Conservation (phyloP, 2,329 filamentous ascomycete genomes). For the Monosporascus sp. region DNA sequence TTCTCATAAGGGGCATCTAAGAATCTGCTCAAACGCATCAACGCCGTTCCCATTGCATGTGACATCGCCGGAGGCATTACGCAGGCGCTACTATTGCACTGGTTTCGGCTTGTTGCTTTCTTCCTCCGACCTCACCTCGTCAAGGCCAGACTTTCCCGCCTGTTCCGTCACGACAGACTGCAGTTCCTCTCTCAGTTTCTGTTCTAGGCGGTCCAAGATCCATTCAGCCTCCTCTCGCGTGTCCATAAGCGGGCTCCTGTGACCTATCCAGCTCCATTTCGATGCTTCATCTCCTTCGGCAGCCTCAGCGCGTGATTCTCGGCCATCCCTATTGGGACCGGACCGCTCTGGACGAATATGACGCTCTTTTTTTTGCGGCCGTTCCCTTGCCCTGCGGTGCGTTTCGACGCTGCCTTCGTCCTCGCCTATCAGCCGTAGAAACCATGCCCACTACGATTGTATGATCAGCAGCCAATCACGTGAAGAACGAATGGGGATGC, state of each 20-base stretch:
- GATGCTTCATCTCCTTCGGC: slow-evolving; percentile 12
- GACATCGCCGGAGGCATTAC: neutral
- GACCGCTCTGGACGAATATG: slow-evolving; percentile 11
- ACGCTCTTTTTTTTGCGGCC: slow-evolving; percentile 2
- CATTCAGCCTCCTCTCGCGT: slow-evolving; percentile 64
- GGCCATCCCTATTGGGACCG: slow-evolving; percentile 1
- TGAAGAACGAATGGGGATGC: neutral
- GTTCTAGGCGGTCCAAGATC: slow-evolving; percentile 61
- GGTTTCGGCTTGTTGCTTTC: slow-evolving; percentile 32
- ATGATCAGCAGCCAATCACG: slow-evolving; percentile 1
- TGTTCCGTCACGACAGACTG: slow-evolving; percentile 18
- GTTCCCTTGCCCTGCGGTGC: slow-evolving; percentile 35
- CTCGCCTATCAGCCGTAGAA: slow-evolving; percentile 69
- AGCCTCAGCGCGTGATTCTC: neutral
- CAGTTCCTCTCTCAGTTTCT: slow-evolving; percentile 48
- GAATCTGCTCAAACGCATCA: no score
- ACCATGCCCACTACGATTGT: slow-evolving; percentile 76
- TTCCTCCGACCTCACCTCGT: slow-evolving; percentile 16
- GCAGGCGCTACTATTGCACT: neutral
- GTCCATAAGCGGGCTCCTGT: slow-evolving; percentile 64
- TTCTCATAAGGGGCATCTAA: no score
- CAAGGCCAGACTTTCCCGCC: slow-evolving; percentile 5
- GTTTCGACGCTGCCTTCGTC: slow-evolving; percentile 47
- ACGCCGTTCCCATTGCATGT: no score
- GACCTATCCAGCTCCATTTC: slow-evolving; percentile 69